phyloP scores from a whole-genome alignment of 208 protist species.

The Trypanosoma lewisi region DNA sequence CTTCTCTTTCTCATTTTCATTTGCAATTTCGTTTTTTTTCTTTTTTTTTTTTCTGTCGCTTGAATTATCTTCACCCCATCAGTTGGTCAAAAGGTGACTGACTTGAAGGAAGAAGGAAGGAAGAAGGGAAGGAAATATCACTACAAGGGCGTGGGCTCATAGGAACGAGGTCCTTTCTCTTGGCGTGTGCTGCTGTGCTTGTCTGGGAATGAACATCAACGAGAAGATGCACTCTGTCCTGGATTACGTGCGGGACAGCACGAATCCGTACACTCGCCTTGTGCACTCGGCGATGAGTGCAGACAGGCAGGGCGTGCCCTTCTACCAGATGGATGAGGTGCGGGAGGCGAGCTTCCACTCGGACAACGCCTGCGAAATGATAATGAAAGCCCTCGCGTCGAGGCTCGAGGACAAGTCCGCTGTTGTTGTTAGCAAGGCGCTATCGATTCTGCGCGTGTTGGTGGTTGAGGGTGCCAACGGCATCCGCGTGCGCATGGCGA shows the following conservation, averaged over 20 bases:
- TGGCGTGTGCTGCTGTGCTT: neutral
- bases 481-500: conserved; percentile 11
- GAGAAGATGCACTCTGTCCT: conserved; percentile 15
- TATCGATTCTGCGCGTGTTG: conserved; percentile 14
- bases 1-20: neutral
- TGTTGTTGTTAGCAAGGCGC: conserved; percentile 2
- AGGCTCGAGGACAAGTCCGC: neutral
- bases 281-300: conserved; percentile 6
- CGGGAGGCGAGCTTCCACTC: conserved; percentile 30
- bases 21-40: neutral
- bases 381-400: conserved; percentile 13
- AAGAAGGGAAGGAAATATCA: neutral
- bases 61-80: neutral
- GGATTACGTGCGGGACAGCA: conserved; percentile 18
- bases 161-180: neutral
- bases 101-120: neutral
- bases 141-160: neutral
- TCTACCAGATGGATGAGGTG: conserved; percentile 30
- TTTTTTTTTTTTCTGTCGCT: conserved; percentile 4
- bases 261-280: conserved; percentile 22
- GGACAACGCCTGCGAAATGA: conserved; percentile 29
- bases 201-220: conserved; percentile 13
- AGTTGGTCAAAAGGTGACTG: neutral
- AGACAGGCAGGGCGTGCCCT: conserved; percentile 1
- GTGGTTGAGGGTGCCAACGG: conserved; percentile 23